A percentile compares a stretch with the other conserved stretches of the same genome.
Evolutionary conservation across 148 eudicot species (phyloP).

Genomic region (Amaranthus cruentus): DNA sequence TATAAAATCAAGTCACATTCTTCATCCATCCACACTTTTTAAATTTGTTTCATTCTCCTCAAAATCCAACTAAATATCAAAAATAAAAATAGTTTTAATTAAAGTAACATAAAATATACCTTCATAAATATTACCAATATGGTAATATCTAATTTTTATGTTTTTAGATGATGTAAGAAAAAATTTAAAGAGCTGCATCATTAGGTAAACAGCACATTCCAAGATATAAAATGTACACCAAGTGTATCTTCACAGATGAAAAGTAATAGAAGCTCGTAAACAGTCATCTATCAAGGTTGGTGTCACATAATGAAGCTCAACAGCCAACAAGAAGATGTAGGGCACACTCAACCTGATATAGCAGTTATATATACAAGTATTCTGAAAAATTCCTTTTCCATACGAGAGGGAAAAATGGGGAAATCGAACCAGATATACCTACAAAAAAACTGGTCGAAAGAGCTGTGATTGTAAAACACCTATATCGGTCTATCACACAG

Average conservation of each 20-base stretch:
- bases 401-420: neutral
- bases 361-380: no score
- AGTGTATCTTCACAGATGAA: neutral
- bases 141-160: no score
- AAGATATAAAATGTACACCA: neutral
- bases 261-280: slow-evolving; percentile 11
- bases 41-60: no score
- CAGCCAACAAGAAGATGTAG: neutral
- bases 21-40: no score
- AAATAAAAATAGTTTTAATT: no score
- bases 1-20: no score
- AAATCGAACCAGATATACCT: neutral
- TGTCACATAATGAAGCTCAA: slow-evolving; percentile 6
- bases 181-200: neutral
- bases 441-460: neutral
- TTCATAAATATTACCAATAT: no score
- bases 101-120: no score
- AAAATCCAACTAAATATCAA: no score
- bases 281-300: slow-evolving; percentile 11
- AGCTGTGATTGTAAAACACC: no score
- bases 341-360: neutral
- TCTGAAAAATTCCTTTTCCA: neutral
- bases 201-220: slow-evolving; percentile 1
- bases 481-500: no score
- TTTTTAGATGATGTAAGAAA: no score